Base-by-base conservation (phyloP, 225 moss, liverwort and hornwort species). In the Thuidium tamariscinum region DNA sequence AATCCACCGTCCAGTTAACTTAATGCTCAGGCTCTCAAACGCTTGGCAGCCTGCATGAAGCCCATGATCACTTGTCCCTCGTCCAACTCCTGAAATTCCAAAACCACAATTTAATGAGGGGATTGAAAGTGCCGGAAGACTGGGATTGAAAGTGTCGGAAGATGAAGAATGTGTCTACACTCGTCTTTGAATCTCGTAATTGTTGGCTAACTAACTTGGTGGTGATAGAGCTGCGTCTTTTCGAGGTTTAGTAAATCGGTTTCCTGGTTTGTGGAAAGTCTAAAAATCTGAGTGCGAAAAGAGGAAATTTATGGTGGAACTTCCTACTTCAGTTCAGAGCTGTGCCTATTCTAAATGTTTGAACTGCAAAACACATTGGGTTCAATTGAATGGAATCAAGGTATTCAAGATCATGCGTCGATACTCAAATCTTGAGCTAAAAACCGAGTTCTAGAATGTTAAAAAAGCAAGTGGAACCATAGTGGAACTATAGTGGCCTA, bases 11-110 rank as follows among this genome's bases (percentile, higher is more conserved):
- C 10, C 46, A 52, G 84, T 56, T 65, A 72, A 27, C 23, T 57
- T 36, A 66, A 70, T 52, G 84, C 42, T 61, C 51, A 90, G 7
- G 89, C 60, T 77, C 91, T 86, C 16, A 89, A 85, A 56, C 92
- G 94, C 77, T 94, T 94, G 34, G 92, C 94, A 56, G 92, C 94
- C 29, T 94, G 89, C 91, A 94, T 85, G 46, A 94, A 94, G 81
- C 92, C 94, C 81, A 91, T 89, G 19, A 94, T 92, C 72, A 94
- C 92, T 88, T 94, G 94, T 3, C 83, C 87, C 83, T 94, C 92
- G 52, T 94, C 94, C 88, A 94, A 65, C 74, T 94, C 91, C 94
- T 94, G 83, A 79, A 88, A 81, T n/a, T 71, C 34, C 89, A 25
- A 54, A 85, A 61, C 80, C 83, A 86, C 30, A 52, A 36, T 13